These are phyloP conservation scores for Capniomyces stellatus DNA, from an alignment of 371 early-diverging fungal species.

Conservation along the genomic window DNA sequence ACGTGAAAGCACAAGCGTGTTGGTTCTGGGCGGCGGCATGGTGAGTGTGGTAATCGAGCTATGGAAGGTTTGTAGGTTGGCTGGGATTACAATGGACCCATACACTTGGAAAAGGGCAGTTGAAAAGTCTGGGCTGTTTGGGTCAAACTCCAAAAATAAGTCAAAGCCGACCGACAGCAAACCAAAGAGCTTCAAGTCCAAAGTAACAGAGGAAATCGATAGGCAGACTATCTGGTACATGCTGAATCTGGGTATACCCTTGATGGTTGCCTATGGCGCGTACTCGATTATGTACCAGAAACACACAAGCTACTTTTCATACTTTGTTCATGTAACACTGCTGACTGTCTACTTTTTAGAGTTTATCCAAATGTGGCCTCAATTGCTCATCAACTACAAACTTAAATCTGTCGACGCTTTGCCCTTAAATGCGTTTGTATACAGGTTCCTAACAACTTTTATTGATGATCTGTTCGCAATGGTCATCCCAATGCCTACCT, in stretches of 20 bases:
- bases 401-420: constrained; percentile 49
- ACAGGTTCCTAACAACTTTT: constrained; percentile 31
- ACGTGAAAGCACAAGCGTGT: constrained; percentile 25
- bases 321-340: constrained; percentile 37
- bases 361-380: constrained; percentile 41
- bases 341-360: constrained; percentile 34
- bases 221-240: constrained; percentile 24
- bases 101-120: background rate
- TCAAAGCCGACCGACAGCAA: background rate
- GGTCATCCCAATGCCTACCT: constrained; percentile 34
- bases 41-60: constrained; percentile 32
- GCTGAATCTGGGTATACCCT: constrained; percentile 26
- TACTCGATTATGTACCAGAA: constrained; percentile 39
- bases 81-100: constrained; percentile 6
- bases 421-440: constrained; percentile 29
- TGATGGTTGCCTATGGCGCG: constrained; percentile 35
- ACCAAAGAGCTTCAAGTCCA: background rate
- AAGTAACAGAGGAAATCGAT: constrained; percentile 8
- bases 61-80: constrained; percentile 41
- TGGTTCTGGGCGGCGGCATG: constrained; percentile 24
- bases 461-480: constrained; percentile 60
- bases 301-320: constrained; percentile 45
- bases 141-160: too few species aligned
- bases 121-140: background rate
- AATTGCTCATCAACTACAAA: constrained; percentile 35